Base-by-base conservation (phyloP, 2,329 filamentous ascomycete species). In the Taxawa tesnikishii region DNA sequence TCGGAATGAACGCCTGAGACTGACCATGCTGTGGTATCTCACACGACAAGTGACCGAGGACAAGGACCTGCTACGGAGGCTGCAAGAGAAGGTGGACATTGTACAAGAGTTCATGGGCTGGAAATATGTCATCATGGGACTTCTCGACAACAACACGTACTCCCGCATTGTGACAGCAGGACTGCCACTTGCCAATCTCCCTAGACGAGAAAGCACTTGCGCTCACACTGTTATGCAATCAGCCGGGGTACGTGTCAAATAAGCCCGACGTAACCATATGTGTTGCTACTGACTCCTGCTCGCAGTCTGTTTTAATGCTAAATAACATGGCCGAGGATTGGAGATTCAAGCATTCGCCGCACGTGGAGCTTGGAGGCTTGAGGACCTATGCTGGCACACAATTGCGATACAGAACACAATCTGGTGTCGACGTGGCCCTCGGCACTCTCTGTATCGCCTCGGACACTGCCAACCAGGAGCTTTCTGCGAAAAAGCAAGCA, bases 101-200 rank as follows among this genome's bases (percentile, higher is more conserved):
- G 59, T 56, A 0, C 47, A 55, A 15, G 54, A 63, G 14, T 55
- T 55, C 1, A 53, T 57, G 4, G 60, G 51, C 6, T 66, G 63
- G 62, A 62, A 66, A 6, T 61, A 55, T 33, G 60, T 53, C n/a
- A 56, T 64, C 12, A 49, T 62, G 5, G 63, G 62, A 2, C 42
- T 65, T 3, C 46, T 65, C 4, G 56, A 60, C 15, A 49, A 60
- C 37, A 54, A 63, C 28, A 51, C 55, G 18, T 65, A 58, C 39
- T 59, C 54, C 4, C 56, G 62, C 10, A 36, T 65, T 15, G 61
- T 54, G 3, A 58, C 62, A 1, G 50, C 56, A 2, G 60, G 60
- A 2, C 43, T 65, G 4, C 51, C 58, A 1, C 41, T 65, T 1
- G 57, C 52, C 11, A 49, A 61, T 6, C 38, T 67, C 3, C 62